Evolutionary conservation across 192 early-diverging fungal species (phyloP).

Genomic region (Podila epigama): DNA sequence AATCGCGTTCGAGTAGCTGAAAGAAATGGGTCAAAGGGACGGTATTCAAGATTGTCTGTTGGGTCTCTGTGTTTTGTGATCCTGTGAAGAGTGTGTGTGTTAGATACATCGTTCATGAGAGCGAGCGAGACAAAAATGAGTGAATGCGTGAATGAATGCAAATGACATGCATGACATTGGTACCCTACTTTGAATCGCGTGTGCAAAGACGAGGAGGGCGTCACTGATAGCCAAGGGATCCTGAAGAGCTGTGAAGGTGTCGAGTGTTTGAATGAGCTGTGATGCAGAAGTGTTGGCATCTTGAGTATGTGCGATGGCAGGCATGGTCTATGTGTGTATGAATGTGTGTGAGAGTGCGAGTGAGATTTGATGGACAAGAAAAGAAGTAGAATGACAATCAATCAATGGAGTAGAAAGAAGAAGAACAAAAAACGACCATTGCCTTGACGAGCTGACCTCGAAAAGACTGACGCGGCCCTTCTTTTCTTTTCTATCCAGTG

Average conservation of each 20-base stretch:
- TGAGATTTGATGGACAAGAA: no score
- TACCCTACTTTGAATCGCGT: conserved; percentile 30
- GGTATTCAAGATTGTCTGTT: conserved; percentile 9
- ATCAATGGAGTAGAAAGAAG: background rate
- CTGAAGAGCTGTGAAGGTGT: conserved; percentile 10
- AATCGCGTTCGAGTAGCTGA: conserved; percentile 21
- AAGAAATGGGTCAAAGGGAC: conserved; percentile 24
- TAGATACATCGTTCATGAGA: no score
- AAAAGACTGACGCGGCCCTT: no score
- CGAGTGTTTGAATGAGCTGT: conserved; percentile 9
- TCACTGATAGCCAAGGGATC: conserved; percentile 28
- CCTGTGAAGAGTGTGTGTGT: no score
- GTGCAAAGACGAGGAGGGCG: conserved; percentile 16
- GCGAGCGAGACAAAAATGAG: no score
- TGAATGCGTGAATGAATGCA: background rate
- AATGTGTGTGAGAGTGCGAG: background rate
- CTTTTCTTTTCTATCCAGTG: no score
- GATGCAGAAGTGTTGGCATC: background rate
- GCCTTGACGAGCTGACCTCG: no score
- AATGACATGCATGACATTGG: no score
- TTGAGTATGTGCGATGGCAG: background rate
- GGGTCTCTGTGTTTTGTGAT: no score
- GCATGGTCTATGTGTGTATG: background rate
- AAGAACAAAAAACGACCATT: no score
- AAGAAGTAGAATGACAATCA: background rate